Evolutionary conservation across 2,329 filamentous ascomycete species (phyloP).

Genomic region (Gaeumannomyces sp.): DNA sequence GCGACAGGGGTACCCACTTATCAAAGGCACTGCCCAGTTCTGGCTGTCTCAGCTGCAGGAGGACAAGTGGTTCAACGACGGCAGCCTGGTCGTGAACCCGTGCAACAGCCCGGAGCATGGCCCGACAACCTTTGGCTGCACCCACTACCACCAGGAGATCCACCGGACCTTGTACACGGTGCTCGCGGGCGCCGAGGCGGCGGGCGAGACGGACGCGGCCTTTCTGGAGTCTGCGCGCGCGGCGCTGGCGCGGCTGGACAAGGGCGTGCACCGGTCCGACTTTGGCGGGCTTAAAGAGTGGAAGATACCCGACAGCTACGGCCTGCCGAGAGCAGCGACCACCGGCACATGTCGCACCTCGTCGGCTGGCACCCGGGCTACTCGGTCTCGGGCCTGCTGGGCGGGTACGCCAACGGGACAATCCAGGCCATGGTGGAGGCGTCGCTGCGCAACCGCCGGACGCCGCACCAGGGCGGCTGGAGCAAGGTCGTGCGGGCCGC

Average conservation of each 20-base stretch:
- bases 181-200: conserved; percentile 22
- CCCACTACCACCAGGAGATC: conserved; percentile 48
- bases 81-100: conserved; percentile 48
- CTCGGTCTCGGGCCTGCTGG: conserved; percentile 35
- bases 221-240: conserved; percentile 31
- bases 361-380: conserved; percentile 51
- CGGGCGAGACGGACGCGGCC: conserved; percentile 20
- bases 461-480: conserved; percentile 34
- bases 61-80: conserved; percentile 43
- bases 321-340: conserved; percentile 31
- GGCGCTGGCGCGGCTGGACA: conserved; percentile 40
- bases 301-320: conserved; percentile 35
- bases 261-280: conserved; percentile 39
- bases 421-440: conserved; percentile 38
- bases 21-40: conserved; percentile 48
- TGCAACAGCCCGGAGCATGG: conserved; percentile 55
- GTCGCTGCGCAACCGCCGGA: conserved; percentile 38
- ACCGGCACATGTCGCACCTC: conserved; percentile 50
- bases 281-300: conserved; percentile 43
- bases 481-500: conserved; percentile 52
- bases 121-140: conserved; percentile 45
- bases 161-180: conserved; percentile 34
- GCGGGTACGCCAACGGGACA: conserved; percentile 34
- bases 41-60: conserved; percentile 48
- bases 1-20: conserved; percentile 42